These are phyloP conservation scores for Rhododendron ovatum DNA, from an alignment of 148 eudicot genomes.

Conservation along the genomic window DNA sequence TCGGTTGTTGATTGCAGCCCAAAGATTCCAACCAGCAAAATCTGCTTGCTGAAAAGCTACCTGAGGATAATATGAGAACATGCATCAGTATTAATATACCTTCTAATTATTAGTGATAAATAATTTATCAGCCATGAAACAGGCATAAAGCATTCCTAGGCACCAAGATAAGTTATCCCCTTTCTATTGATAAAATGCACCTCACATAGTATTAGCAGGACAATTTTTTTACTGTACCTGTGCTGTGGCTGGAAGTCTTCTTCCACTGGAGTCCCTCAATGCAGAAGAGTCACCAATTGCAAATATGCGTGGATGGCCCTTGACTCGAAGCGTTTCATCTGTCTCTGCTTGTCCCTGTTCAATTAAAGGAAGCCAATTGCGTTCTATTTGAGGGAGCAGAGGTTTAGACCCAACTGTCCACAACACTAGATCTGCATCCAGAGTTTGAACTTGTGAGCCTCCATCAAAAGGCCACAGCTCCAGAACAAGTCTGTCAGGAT, in stretches of 20 bases:
- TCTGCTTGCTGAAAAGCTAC: constrained; percentile 99
- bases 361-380: constrained; percentile 74
- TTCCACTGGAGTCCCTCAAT: constrained; percentile 76
- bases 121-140: background rate
- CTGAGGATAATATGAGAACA: constrained; percentile 30
- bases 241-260: constrained; percentile 84
- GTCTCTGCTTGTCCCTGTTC: constrained; percentile 88
- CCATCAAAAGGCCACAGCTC: constrained; percentile 74
- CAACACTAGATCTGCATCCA: constrained; percentile 86
- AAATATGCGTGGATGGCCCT: constrained; percentile 89
- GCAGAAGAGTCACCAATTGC: constrained; percentile 93
- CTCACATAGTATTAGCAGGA: background rate
- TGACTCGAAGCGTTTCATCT: constrained; percentile 91
- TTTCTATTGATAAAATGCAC: background rate
- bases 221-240: constrained; percentile 47
- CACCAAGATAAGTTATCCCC: background rate
- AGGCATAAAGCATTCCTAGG: background rate
- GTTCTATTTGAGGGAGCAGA: constrained; percentile 62
- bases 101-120: background rate
- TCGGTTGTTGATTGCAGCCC: constrained; percentile 94
- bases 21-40: constrained; percentile 95
- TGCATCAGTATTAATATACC: background rate
- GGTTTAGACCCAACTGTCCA: constrained; percentile 97
- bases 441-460: constrained; percentile 51
- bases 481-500: constrained; percentile 48